Base-by-base conservation (phyloP, 1,139 yeast genomes). In the Yamadazyma spencermartinsiae region DNA sequence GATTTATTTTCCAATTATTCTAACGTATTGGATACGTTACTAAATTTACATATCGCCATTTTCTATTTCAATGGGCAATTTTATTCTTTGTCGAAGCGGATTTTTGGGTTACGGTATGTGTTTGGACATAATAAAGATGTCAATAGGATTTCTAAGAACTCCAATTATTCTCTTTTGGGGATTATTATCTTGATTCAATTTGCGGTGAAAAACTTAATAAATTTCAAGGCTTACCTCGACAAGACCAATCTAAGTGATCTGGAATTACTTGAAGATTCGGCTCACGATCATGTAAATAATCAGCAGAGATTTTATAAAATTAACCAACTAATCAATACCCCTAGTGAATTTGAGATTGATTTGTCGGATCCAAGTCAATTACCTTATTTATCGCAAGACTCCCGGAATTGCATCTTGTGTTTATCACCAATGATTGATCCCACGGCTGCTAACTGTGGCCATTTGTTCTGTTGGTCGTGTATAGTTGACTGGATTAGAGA, bases 381-480 rank as follows among this genome's bases (percentile, higher is more conserved):
- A 41, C 83, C 88, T 2, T 90, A 80, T 54, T 78, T 92, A 18
- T 86, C 92, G 0, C 80, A 73, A 39, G 64, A 66, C 25, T 80
- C 95, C 1, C 69, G 98, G 36, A 71, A 74, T 34, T 92, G 98
- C 56, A 84, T 89, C 71, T 68, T 92, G 27, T 92, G 98, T 56
- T 69, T 90, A 25, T 82, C 86, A 5, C 70, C 76, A 13, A 86
- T 92, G 95, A 71, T 68, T 2, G 79, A 86, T 45, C 98, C 98
- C 1, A 72, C 95, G 1, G 80, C 89, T 41, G 89, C 95, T 0
- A 77, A 82, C 8, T 92, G 98, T 62, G 98, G 98, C 0, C 98
- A 92, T 58, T 45, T 87, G 13, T 90, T 86, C 58, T 92, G 98
- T 61, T 92, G 98, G 98, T 74, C 72, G 5, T 92, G 98, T 57